These are phyloP conservation scores for Clavispora phyllophila DNA, from an alignment of 805 yeast species.

Conservation along the genomic window DNA sequence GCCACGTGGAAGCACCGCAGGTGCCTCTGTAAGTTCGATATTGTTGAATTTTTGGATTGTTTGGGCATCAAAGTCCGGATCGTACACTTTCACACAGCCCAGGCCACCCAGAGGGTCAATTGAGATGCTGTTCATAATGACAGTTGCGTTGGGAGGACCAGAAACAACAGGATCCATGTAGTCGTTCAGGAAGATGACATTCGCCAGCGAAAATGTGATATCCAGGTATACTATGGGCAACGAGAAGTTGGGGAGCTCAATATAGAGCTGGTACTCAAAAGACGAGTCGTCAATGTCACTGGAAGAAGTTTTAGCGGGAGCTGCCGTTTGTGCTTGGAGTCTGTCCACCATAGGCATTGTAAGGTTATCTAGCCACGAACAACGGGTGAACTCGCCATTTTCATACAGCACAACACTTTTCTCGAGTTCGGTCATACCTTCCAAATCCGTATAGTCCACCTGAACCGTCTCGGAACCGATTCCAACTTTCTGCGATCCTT, in stretches of 20 bases:
- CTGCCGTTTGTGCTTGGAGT: slow-evolving; percentile 9
- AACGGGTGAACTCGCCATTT: slow-evolving; percentile 54
- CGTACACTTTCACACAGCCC: slow-evolving; percentile 32
- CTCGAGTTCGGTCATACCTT: slow-evolving; percentile 38
- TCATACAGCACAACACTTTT: slow-evolving; percentile 56
- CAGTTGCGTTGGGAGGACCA: slow-evolving; percentile 24
- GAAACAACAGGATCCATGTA: slow-evolving; percentile 2
- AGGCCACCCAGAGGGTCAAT: background rate
- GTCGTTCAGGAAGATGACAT: slow-evolving; percentile 5
- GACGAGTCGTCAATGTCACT: background rate
- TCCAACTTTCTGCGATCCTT: slow-evolving; percentile 61
- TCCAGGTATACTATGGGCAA: slow-evolving; percentile 70
- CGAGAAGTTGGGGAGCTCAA: slow-evolving; percentile 58
- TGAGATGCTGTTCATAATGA: slow-evolving; percentile 25
- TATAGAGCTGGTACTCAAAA: slow-evolving; percentile 22
- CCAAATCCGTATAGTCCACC: slow-evolving; percentile 18
- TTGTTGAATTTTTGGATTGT: slow-evolving; percentile 9
- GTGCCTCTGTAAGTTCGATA: background rate
- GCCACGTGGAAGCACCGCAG: background rate
- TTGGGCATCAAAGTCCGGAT: slow-evolving; percentile 33
- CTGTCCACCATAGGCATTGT: slow-evolving; percentile 52
- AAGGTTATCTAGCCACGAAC: slow-evolving; percentile 72
- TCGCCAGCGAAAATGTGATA: slow-evolving; percentile 29
- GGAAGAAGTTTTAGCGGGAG: background rate
- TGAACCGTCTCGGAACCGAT: slow-evolving; percentile 2